Evolutionary conservation across 2,329 filamentous ascomycete genomes (phyloP), one percentile per base, ranked within the genome.

Genomic region (Thielaviopsis populi): DNA sequence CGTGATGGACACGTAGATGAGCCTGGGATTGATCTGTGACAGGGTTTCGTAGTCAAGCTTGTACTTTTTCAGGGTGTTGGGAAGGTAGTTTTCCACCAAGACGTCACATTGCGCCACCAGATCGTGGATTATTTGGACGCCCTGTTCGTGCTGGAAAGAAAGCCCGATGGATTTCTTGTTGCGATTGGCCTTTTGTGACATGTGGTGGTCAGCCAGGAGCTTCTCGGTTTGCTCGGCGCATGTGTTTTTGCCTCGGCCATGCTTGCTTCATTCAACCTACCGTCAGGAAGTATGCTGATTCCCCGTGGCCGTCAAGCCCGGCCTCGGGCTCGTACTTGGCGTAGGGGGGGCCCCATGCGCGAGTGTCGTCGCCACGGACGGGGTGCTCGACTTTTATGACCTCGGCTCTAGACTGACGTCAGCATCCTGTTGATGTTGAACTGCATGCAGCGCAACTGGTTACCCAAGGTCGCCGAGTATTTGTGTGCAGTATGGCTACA

Each of bases 301-400:
- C 94, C 27, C 94, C 94, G 0, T 89, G 86, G 0, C 89, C 88
- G 74, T 83, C 69, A 69, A 78, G 73, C 69, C 77, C 71, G 17
- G 83, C 80, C 2, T 78, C 82, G 40, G 83, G 73, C 67, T 80
- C 82, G 72, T 95, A 95, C 61, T 83, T 78, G 7, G 94, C 94
- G 73, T 94, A 99, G 1, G 94, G 94, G 27, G 94, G 94, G 0
- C 94, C 94, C 94, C 94, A 99, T 61, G 91, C 91, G 70, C 94
- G 80, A 10, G 94, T 99, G 72, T 99, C 94, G 72, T 99, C 94
- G 43, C 89, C 94, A 65, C 89, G 82, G 4, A 84, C 84, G 3
- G 94, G 94, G 74, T 99, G 94, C 75, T 99, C 94, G 67, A 99
- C 83, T 75, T 99, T 99, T 76, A 99, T 96, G 40, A 99, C 85